Evolutionary conservation across 257 asterid species (phyloP), one percentile per base, ranked within the genome.

Genomic region (Gardenia jasminoides): DNA sequence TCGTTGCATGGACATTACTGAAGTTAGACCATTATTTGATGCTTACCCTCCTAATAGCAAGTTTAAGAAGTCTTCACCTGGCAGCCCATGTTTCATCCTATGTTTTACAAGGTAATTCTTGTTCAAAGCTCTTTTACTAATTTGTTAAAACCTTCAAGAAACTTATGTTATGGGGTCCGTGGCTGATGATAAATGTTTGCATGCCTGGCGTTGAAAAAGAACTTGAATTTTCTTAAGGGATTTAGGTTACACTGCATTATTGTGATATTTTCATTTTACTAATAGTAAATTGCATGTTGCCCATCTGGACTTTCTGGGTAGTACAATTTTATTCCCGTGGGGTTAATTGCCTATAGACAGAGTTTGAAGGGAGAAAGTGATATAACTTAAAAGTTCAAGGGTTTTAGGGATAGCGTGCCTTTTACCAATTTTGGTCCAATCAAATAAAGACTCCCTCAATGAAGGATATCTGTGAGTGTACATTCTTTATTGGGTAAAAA

Each of bases 41-140:
- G 94, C 90, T 81, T 93, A 88, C 87, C 83, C 86, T 82, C 98
- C 98, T 56, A 88, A 89, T 86, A 84, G 93, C 94, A 92, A 86
- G 86, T 95, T 95, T 77, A 90, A 82, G 82, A 95, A 95, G 88
- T 92, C 97, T 72, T 85, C 90, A 70, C 92, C 97, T 0, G 97
- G 96, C 28, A 78, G 76, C 76, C 97, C 97, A 13, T 81, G 85
- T 68, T 93, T 90, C 75, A 75, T 84, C 54, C 89, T 93, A 77
- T 90, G 93, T 82, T 83, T 87, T 65, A 74, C 91, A 68, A 83
- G 99, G 99, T 93, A 90, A 82, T 47, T 68, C 6, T 12, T 28
- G 4, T 44, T 80, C 73, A 41, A 44, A 46, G 13, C 4, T 75
- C 28, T 61, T 59, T 30, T 2, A 1, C 22, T 36, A 17, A 7